Base-by-base conservation (phyloP, 2,329 filamentous ascomycete species). In the Colletotrichum higginsianum region DNA sequence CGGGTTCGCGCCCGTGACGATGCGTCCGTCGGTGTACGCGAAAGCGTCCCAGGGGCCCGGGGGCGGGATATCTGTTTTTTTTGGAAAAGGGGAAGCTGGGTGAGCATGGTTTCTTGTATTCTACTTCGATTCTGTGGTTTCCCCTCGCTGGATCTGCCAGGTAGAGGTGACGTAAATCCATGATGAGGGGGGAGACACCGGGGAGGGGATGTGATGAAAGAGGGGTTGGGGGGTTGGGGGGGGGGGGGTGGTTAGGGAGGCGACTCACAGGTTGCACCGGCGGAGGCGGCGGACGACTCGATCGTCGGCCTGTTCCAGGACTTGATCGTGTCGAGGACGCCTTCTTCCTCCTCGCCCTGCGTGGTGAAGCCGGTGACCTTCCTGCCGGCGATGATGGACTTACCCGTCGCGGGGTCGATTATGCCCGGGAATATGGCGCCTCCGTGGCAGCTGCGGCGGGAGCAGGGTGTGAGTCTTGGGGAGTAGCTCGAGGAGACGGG, bases 1-100 rank as follows among this genome's bases (percentile, higher is more conserved):
- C 6, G 83, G 82, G 74, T 84, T 85, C 74, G 80, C 78, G 1
- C 83, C 84, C 18, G 82, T 85, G 46, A 85, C 78, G 18, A 85
- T 73, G 12, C 81, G 78, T 5, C 82, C 82, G 73, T 84, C 81
- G 23, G 79, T 77, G 44, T 78, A 56, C 46, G 77, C 72, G 67
- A 76, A 80, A 61, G 77, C 78, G 42, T 78, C 79, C 78, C 78
- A 80, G 21, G 76, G 67, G 4, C 75, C 77, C 18, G 67, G 44
- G 3, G 74, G 64, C 44, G 74, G 74, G 62, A 67, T 63, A 55
- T 77, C 75, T 60, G 38, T 21, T 61, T 35, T 35, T 38, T 52
- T 16, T 15, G 38, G 15, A 16, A 46, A n/a, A 42, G 30, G 30
- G 8, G 8, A 35, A 35, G 30, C 30, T 35, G 8, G 30, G 30